Evolutionary conservation across 169 alveolate genomes (phyloP), one percentile per base, ranked within the genome.

Genomic region (Ichthyophthirius multifiliis): DNA sequence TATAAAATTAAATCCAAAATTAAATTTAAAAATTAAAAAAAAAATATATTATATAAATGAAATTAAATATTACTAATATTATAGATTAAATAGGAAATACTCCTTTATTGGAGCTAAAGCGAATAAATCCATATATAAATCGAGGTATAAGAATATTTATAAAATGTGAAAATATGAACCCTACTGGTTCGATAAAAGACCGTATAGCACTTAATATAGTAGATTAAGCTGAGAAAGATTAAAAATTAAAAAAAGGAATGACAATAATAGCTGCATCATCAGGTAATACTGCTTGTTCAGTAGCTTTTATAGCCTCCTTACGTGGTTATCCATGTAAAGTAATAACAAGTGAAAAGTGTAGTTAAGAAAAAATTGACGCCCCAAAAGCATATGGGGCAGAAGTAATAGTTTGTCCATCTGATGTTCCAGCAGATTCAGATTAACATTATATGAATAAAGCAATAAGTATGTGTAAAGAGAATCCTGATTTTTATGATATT

Each of bases 111-210:
- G 71, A 55, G 31, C 31, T 55, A 39, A 55, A 55, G n/a, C 23
- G 31, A 23, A 55, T 55, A n/a, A 55, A 55, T n/a, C 71, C 71
- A 27, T 55, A 55, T 6, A 34, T 34, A 27, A 39, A 55, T 27
- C 23, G 31, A 39, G 71, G 71, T 15, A 55, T 55, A 34, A 55
- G 31, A 23, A 55, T 55, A 13, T 55, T 27, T 55, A 39, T 55
- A 6, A 55, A 55, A 27, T 23, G 43, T 27, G 71, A 55, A 27
- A 27, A 55, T 39, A 55, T 55, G 71, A 55, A 55, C 71, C 71
- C 71, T n/a, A 55, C 71, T 10, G 71, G 71, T 10, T 55, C 71
- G 13, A 55, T 55, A n/a, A 55, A 55, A 23, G 71, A 55, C 31
- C 23, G 71, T 27, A 55, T 55, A 6, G 71, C 71, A 13, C 23